Evolutionary conservation across 345 rosid species (phyloP), one percentile per base, ranked within the genome.

Genomic region (Populus nigra): DNA sequence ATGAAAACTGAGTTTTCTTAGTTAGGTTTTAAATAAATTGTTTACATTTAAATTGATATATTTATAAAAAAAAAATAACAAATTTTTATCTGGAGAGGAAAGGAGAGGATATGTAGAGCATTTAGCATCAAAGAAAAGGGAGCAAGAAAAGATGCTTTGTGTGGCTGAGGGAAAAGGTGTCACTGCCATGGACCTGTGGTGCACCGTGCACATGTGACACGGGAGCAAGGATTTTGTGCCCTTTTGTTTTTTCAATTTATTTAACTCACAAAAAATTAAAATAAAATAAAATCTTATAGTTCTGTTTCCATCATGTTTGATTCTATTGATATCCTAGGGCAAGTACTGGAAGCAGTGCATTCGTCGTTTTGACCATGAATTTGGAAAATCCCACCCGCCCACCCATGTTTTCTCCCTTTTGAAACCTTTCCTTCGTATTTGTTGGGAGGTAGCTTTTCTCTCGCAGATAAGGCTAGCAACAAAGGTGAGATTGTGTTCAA

Each of bases 131-230:
- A 20, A 53, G 9, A 53, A 6, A 53, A 18, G 0, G 59, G 16
- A 15, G 18, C 16, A 18, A 35, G n/a, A 57, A 36, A 55, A 2
- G n/a, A 9, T 13, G 31, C 12, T 22, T 35, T 41, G 29, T 59
- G 67, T 43, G 74, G 74, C 33, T 41, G 31, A 69, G 68, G 22
- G 39, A 65, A 45, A 65, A 73, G 63, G 69, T 61, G 39, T 16
- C 13, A 35, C 31, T 18, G 23, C 22, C 10, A 18, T 0, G 18
- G 39, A 20, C 53, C 11, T 23, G 5, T 2, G 8, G 9, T 25
- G 11, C 33, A 12, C 8, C 13, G n/a, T 12, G 1, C 57, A 49
- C 73, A 71, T 8, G 38, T 61, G 27, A 73, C 41, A n/a, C 36
- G 1, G n/a, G 43, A 5, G 15, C 65, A 31, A 31, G 25, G 27